These are phyloP conservation scores for Neonectria neomacrospora DNA, from an alignment of 2,329 filamentous ascomycete species.

Conservation along the genomic window DNA sequence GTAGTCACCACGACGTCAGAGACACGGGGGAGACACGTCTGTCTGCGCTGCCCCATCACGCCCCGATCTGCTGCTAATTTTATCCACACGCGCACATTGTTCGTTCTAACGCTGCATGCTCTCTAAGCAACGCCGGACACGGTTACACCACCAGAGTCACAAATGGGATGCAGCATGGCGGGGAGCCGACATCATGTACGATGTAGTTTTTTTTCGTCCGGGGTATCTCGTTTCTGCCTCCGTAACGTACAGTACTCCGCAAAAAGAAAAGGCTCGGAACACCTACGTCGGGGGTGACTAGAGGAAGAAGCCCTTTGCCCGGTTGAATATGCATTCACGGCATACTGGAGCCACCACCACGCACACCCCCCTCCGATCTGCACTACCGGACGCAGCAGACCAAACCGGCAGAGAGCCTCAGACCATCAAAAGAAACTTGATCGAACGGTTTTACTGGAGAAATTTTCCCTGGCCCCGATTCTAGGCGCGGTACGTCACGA, in stretches of 20 bases:
- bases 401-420: conserved; percentile 20
- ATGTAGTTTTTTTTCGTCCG: not conserved
- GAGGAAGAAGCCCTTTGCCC: not conserved
- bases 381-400: conserved; percentile 14
- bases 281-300: not conserved
- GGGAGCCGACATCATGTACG: conserved; percentile 4
- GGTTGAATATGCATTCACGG: not conserved
- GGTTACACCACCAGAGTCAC: conserved; percentile 8
- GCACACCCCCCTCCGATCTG: not conserved
- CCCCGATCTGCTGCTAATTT: conserved; percentile 25
- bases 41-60: conserved; percentile 2
- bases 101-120: conserved; percentile 13
- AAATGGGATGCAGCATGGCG: conserved; percentile 11
- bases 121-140: not conserved
- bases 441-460: conserved; percentile 38
- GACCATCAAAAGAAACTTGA: conserved; percentile 39
- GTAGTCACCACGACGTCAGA: conserved; percentile 12
- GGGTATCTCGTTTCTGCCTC: not conserved
- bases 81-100: conserved; percentile 13
- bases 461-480: conserved; percentile 22
- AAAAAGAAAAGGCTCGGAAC: not conserved
- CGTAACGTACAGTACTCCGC: not conserved
- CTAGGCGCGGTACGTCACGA: conserved; percentile 18
- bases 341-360: not conserved
- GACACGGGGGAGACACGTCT: conserved; percentile 8